Conservation (phyloP, 2,329 filamentous ascomycete species). For the Colletotrichum graminicola region DNA sequence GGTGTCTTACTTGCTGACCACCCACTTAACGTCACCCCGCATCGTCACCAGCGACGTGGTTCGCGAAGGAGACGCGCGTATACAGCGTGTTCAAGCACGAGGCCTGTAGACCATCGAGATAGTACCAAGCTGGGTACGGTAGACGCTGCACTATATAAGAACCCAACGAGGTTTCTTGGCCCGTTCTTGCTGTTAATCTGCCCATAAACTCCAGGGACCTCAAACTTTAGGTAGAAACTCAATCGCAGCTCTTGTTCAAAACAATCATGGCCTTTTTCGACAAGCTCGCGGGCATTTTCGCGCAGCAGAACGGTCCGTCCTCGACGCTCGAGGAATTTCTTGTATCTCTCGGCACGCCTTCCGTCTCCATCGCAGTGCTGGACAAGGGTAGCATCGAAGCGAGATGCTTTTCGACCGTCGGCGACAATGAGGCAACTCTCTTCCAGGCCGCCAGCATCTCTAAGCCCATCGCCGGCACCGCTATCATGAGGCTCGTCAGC, state of each 20-base stretch:
- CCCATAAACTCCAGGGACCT: background rate
- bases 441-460: no score
- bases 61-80: background rate
- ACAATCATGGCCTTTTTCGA: slow-evolving; percentile 19
- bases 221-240: background rate
- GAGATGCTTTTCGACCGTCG: no score
- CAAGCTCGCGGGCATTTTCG: slow-evolving; percentile 13
- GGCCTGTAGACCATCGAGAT: background rate
- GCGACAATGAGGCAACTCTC: no score
- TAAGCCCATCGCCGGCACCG: no score
- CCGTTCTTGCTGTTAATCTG: background rate
- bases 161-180: background rate
- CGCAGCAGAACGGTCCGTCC: background rate
- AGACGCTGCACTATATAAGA: no score
- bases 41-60: background rate
- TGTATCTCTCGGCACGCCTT: background rate
- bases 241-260: background rate
- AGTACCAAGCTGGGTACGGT: no score
- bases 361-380: no score
- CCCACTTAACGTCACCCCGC: background rate
- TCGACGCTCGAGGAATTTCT: slow-evolving; percentile 1
- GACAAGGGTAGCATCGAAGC: no score
- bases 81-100: background rate
- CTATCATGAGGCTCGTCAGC: no score
- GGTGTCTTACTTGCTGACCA: background rate